A percentile compares a stretch with the other conserved stretches of the same genome.
Conservation (phyloP, 495 filamentous ascomycete genomes). For the Annulohypoxylon moriforme region DNA sequence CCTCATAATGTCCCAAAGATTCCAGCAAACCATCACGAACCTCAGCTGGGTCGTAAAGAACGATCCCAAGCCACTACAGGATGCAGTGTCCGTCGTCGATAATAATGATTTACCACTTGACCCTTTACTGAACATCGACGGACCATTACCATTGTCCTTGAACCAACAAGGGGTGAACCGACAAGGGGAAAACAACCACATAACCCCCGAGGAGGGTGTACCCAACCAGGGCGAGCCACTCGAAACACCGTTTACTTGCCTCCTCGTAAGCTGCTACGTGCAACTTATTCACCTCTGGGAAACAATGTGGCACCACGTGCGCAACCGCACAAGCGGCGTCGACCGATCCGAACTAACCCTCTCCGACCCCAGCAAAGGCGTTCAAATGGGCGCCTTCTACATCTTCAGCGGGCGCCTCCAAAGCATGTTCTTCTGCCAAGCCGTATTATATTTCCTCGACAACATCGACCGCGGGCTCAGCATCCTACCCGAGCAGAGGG, state of each 20-base stretch:
- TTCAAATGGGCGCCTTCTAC: slow-evolving; percentile 38
- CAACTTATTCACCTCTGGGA: slow-evolving; percentile 36
- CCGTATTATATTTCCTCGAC: slow-evolving; percentile 36
- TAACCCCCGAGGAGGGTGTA: background rate
- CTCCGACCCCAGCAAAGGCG: slow-evolving; percentile 31
- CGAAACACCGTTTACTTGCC: slow-evolving; percentile 22
- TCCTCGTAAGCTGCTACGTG: slow-evolving; percentile 38
- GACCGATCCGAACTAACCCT: slow-evolving; percentile 16
- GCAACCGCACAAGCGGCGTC: slow-evolving; percentile 1
- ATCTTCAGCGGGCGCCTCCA: slow-evolving; percentile 35
- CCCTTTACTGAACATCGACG: background rate
- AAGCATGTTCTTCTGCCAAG: slow-evolving; percentile 41
- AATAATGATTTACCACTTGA: slow-evolving; percentile 2
- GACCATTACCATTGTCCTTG: background rate
- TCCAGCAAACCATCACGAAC: slow-evolving; percentile 38
- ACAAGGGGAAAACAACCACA: background rate
- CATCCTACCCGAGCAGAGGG: slow-evolving; percentile 28
- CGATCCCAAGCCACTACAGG: slow-evolving; percentile 10
- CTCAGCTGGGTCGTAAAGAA: slow-evolving; percentile 37
- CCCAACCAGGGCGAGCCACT: background rate
- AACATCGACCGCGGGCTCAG: slow-evolving; percentile 39
- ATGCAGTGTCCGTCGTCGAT: background rate
- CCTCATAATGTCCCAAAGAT: slow-evolving; percentile 37
- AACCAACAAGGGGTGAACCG: background rate
- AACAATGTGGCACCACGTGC: slow-evolving; percentile 34